phyloP scores from a whole-genome alignment of 192 early-diverging fungal species.

The Umbelopsis sp. region DNA sequence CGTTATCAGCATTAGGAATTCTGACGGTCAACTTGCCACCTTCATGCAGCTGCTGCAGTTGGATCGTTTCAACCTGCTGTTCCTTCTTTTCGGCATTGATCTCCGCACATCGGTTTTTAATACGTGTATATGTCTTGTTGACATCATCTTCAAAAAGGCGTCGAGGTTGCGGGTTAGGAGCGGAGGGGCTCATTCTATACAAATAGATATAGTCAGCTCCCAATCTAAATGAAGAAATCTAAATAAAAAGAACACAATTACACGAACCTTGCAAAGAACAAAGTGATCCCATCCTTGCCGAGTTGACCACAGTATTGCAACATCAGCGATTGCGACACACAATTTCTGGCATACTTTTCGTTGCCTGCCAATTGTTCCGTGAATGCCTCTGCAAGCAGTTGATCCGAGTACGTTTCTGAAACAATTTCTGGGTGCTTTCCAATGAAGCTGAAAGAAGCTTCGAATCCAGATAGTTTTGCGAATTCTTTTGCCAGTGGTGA shows the following conservation, averaged over 20 bases:
- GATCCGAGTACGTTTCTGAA: conserved; percentile 70
- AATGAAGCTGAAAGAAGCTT: conserved; percentile 67
- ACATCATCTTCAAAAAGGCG: conserved; percentile 88
- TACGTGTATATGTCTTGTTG: conserved; percentile 80
- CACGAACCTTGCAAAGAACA: conserved; percentile 81
- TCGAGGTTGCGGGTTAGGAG: conserved; percentile 58
- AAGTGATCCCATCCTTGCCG: conserved; percentile 77
- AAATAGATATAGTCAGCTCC: not conserved
- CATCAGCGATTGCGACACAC: conserved; percentile 80
- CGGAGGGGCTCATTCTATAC: conserved; percentile 38
- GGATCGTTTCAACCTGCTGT: conserved; percentile 62
- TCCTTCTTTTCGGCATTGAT: conserved; percentile 52
- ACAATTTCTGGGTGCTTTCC: conserved; percentile 70
- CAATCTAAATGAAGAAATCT: too few species aligned
- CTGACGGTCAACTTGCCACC: conserved; percentile 73
- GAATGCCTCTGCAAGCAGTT: conserved; percentile 87
- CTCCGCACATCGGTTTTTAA: conserved; percentile 72
- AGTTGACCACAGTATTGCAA: conserved; percentile 86
- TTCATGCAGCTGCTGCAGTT: conserved; percentile 68
- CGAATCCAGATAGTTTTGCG: conserved; percentile 58
- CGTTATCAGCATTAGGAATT: conserved; percentile 55
- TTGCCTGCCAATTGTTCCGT: conserved; percentile 72
- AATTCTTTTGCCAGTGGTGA: conserved; percentile 59
- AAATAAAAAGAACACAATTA: too few species aligned
- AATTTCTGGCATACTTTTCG: conserved; percentile 65